phyloP scores from a whole-genome alignment of 2,329 filamentous ascomycete species.

The Fusarium sp. region DNA sequence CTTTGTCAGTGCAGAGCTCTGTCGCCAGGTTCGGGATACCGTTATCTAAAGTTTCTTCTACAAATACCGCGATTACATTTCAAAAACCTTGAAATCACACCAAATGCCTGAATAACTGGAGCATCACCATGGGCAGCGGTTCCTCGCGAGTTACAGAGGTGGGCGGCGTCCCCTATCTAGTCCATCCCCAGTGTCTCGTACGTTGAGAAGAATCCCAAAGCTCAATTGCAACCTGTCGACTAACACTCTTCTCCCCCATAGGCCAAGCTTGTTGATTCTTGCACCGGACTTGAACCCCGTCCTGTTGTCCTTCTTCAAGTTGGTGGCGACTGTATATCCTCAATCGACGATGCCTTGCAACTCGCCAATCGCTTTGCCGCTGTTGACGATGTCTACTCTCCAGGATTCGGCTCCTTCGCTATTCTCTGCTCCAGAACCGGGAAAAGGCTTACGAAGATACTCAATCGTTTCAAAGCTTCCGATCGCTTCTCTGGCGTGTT shows the following conservation, averaged over 20 bases:
- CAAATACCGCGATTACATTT: too few species aligned
- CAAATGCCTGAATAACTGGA: too few species aligned
- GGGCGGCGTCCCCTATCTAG: background rate
- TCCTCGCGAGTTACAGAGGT: background rate
- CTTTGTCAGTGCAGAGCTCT: too few species aligned
- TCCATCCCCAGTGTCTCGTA: background rate
- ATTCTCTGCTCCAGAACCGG: background rate
- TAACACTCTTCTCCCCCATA: background rate
- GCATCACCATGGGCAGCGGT: too few species aligned
- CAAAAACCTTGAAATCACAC: too few species aligned
- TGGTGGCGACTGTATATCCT: background rate
- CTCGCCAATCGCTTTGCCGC: background rate
- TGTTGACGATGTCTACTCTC: background rate
- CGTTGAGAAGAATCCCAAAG: background rate
- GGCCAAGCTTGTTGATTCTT: background rate
- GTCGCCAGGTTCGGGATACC: too few species aligned
- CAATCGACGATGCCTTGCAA: fast-evolving
- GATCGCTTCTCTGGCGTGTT: background rate
- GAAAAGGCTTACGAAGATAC: fast-evolving
- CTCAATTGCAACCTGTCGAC: background rate
- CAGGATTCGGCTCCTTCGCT: background rate
- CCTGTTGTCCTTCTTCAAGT: background rate
- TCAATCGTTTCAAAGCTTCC: background rate
- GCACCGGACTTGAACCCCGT: fast-evolving
- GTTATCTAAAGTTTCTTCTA: too few species aligned